Percentiles rank a stretch among this genome's conserved stretches.
Conservation (phyloP, 805 yeast genomes). For the Wickerhamomyces bisporus region DNA sequence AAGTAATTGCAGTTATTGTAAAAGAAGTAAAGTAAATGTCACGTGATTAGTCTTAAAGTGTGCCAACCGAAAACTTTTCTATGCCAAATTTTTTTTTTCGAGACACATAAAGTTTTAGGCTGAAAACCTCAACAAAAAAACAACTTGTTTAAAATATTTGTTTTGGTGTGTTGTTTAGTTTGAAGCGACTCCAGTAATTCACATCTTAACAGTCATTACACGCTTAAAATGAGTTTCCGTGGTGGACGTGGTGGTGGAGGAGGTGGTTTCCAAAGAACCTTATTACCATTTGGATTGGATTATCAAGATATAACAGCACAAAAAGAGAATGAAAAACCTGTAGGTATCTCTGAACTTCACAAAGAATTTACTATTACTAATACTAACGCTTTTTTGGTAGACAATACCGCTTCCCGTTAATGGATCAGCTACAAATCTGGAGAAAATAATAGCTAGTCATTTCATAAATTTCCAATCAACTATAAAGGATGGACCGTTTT, state of each 20-base stretch:
- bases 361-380: no score
- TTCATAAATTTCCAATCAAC: conserved; percentile 47
- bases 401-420: conserved; percentile 56
- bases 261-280: conserved; percentile 29
- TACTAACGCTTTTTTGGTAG: conserved; percentile 5
- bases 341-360: neutral
- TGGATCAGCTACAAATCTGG: conserved; percentile 48
- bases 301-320: conserved; percentile 49
- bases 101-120: neutral
- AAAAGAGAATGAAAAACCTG: conserved; percentile 31
- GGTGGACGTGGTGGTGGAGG: conserved; percentile 41
- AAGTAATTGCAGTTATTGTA: neutral
- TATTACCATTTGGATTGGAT: conserved; percentile 72
- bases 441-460: conserved; percentile 48
- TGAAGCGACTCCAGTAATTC: no score
- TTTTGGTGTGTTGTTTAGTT: no score
- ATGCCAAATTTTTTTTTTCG: neutral
- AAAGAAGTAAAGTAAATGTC: neutral
- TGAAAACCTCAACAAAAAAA: no score
- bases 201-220: neutral
- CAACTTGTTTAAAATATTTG: no score
- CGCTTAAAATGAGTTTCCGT: conserved; percentile 45
- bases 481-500: conserved; percentile 64
- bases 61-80: neutral
- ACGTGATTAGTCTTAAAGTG: neutral